Base-by-base conservation (phyloP, 1,139 yeast genomes). In the Zygosaccharomyces pseudobailii region DNA sequence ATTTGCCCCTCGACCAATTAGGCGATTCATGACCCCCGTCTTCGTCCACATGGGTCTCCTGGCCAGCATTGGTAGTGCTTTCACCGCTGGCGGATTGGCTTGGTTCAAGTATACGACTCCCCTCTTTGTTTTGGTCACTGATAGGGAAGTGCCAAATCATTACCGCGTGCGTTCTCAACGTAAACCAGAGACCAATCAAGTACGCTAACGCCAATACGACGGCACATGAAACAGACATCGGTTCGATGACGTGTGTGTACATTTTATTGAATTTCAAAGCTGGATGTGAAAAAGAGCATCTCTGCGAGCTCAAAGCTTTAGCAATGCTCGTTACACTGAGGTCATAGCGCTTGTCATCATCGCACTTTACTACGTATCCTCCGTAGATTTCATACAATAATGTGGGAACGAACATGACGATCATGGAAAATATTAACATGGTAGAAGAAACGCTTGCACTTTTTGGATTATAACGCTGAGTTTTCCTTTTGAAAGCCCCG, bases 381-480 rank as follows among this genome's bases (percentile, higher is more conserved):
- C 98, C 98, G 65, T 88, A 90, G 34, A 92, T 84, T 63, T 88
- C 94, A 64, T 88, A 87, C 58, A 94, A 81, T 36, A 89, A 74
- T 0, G 97, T 87, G 2, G 99, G 99, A 0, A 96, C 88, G 71
- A 92, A 84, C 81, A 92, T 90, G 1, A 87, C 94, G 45, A 89
- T 80, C 72, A 88, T 80, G 1, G 97, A 95, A 71, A 84, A 92
- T 45, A 92, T 73, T 46, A 92, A 73, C 96, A 92, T 88, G 1
- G 98, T 94, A 0, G 97, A 88, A 4, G 96, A 87, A 1, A 92
- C 98, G 51, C 98, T 97, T 0, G 98, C 98, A 49, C 95, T 85
- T 39, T 92, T 81, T 0, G 98, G 98, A 62, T 92, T 92, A 65
- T 92, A 92, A 49, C 97, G 71, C 65, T 92, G 98, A 0, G 98